Percentiles rank a stretch among this genome's conserved stretches.
Evolutionary conservation across 345 rosid genomes (phyloP).

Genomic region (Sonneratia alba): DNA sequence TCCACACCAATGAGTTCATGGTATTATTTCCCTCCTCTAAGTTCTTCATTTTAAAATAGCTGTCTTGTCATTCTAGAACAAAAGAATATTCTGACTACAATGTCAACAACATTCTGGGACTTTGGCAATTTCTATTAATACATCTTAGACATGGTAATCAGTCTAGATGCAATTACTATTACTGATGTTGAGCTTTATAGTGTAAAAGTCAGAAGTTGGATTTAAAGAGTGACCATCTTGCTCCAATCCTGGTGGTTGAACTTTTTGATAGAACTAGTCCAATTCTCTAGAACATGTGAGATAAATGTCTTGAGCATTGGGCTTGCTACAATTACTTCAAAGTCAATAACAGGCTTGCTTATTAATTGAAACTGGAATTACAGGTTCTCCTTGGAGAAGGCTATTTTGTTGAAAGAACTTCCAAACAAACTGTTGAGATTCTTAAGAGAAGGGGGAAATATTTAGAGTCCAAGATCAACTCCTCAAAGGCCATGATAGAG

Average conservation of each 20-base stretch:
- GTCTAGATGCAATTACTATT: background rate
- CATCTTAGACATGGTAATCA: background rate
- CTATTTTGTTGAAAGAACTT: conserved; percentile 60
- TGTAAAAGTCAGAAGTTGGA: background rate
- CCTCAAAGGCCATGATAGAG: conserved; percentile 56
- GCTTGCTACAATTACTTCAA: background rate
- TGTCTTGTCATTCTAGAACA: background rate
- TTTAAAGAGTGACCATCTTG: background rate
- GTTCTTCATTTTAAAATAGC: background rate
- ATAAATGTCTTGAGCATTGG: background rate
- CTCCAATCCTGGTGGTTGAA: background rate
- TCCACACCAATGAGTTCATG: conserved; percentile 83
- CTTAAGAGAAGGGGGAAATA: conserved; percentile 67
- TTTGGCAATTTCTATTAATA: too few relatives aligned
- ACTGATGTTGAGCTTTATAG: background rate
- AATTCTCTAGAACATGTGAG: background rate
- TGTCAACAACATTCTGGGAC: background rate
- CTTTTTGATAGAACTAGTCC: background rate
- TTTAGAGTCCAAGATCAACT: conserved; percentile 47
- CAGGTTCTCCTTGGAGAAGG: conserved; percentile 86
- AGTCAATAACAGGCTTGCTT: background rate
- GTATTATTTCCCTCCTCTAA: conserved; percentile 21
- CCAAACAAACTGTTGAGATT: conserved; percentile 69
- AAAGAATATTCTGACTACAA: background rate
- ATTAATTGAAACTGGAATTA: background rate